Evolutionary conservation across 2,329 filamentous ascomycete genomes (phyloP).

Genomic region (Monilinia vaccinii-corymbosi): DNA sequence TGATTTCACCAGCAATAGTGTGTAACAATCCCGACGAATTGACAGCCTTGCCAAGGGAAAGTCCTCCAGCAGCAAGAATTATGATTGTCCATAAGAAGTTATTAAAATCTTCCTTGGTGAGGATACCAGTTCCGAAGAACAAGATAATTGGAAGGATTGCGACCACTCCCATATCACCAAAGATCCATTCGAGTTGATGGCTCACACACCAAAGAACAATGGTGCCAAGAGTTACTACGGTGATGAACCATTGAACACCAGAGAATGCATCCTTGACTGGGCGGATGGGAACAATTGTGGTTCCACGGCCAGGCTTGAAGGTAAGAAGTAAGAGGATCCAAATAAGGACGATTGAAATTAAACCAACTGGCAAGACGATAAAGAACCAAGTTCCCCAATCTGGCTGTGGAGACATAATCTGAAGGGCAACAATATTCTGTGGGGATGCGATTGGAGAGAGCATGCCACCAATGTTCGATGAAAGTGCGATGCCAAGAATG

Average conservation of each 20-base stretch:
- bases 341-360: conserved; percentile 78
- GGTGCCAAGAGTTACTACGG: conserved; percentile 69
- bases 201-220: conserved; percentile 89
- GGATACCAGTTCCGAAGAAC: conserved; percentile 92
- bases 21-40: conserved; percentile 87
- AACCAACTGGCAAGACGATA: conserved; percentile 83
- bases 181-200: conserved; percentile 76
- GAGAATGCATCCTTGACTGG: conserved; percentile 83
- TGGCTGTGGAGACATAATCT: conserved; percentile 87
- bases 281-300: conserved; percentile 83
- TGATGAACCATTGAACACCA: conserved; percentile 88
- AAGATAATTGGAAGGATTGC: conserved; percentile 92
- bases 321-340: conserved; percentile 79
- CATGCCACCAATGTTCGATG: conserved; percentile 93
- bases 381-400: conserved; percentile 98
- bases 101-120: conserved; percentile 99
- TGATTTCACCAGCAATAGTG: conserved; percentile 75
- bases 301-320: conserved; percentile 77
- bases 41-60: conserved; percentile 89
- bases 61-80: conserved; percentile 86
- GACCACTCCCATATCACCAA: conserved; percentile 97
- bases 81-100: conserved; percentile 99
- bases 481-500: conserved; percentile 88
- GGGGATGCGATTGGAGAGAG: conserved; percentile 95
- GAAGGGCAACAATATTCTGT: conserved; percentile 91